Conservation (phyloP, 75 land plant genomes). For the Pinus taeda region DNA sequence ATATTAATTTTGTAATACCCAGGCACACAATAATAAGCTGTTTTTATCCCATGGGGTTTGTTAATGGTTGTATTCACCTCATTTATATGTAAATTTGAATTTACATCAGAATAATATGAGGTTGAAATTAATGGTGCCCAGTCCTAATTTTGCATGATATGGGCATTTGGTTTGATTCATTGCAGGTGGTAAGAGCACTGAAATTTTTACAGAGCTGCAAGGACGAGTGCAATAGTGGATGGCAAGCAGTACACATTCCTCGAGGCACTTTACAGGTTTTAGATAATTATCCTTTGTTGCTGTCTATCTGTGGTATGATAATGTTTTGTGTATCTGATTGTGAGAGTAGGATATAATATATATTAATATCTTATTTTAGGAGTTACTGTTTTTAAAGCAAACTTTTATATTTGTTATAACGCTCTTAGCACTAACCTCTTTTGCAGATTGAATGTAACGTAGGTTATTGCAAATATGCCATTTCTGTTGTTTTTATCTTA, state of each 20-base stretch:
- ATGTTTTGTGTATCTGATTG: background rate
- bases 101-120: no score
- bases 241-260: conserved; percentile 67
- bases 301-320: background rate
- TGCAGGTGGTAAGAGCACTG: conserved; percentile 80
- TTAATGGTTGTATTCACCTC: no score
- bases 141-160: background rate
- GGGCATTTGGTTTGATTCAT: background rate
- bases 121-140: no score
- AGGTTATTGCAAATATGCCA: background rate
- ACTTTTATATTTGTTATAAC: background rate
- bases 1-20: no score
- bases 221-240: conserved; percentile 34
- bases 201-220: conserved; percentile 45
- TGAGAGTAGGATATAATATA: background rate
- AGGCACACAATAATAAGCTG: no score
- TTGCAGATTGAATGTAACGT: background rate
- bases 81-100: no score
- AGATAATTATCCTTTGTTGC: conserved; percentile 5
- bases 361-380: background rate
- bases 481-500: background rate
- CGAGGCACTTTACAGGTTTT: conserved; percentile 93
- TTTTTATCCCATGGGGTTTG: no score
- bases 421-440: no score
- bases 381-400: background rate